Evolutionary conservation across 139 green algal species (phyloP).

Genomic region (Auxenochlorella pyrenoidosa): DNA sequence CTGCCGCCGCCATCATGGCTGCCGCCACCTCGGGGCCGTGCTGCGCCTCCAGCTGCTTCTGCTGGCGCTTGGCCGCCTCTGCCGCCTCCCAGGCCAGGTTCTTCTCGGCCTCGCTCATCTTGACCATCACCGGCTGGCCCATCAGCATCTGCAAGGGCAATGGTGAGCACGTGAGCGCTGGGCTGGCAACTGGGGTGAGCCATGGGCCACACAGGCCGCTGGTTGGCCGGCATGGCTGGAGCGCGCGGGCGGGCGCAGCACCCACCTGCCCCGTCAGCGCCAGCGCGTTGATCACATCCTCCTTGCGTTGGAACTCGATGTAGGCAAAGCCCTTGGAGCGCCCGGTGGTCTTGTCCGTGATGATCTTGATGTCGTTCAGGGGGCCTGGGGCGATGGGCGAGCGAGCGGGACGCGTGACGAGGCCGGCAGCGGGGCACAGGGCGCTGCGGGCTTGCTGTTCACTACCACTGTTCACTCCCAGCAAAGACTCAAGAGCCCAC

Average conservation of each 20-base stretch:
- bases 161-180: too few relatives aligned
- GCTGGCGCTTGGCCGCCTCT: conserved; percentile 59
- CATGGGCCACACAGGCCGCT: too few relatives aligned
- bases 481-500: too few relatives aligned
- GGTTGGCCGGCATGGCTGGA: too few relatives aligned
- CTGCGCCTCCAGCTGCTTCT: conserved; percentile 31
- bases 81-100: conserved; percentile 94
- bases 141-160: conserved; percentile 65
- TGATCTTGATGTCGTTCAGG: conserved; percentile 93
- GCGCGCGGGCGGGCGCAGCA: too few relatives aligned
- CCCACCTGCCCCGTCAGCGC: conserved; percentile 75
- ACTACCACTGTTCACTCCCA: too few relatives aligned
- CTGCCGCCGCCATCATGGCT: not conserved
- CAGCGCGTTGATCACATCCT: conserved; percentile 85
- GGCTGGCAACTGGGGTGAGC: too few relatives aligned
- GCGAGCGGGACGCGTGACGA: too few relatives aligned
- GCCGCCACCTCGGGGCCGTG: not conserved
- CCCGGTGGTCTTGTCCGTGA: conserved; percentile 91
- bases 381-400: conserved; percentile 47
- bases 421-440: not conserved
- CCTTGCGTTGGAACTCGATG: conserved; percentile 90
- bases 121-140: conserved; percentile 92
- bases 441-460: not conserved
- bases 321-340: conserved; percentile 97
- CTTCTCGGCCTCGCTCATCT: conserved; percentile 94